Evolutionary conservation across 768 basidiomycete genomes (phyloP), one percentile per base, ranked within the genome.

Genomic region (Collybia mongolica): DNA sequence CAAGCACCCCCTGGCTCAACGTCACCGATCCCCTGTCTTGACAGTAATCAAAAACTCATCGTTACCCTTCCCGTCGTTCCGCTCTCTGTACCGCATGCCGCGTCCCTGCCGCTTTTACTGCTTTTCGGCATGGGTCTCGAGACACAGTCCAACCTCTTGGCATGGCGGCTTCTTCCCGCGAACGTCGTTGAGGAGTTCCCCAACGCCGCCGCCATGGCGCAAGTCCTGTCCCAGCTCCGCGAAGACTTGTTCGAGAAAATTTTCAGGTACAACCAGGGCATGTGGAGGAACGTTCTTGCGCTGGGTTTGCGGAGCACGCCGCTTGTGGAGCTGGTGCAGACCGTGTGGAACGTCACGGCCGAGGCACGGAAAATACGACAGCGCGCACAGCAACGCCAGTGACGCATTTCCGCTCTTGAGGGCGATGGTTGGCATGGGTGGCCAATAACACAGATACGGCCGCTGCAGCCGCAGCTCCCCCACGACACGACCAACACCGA

Each of bases 311-410:
- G 65, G 17, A 74, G 83, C 53, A 48, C 61, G 43, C 60, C 59
- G 23, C 61, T 85, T 48, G 69, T 76, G 44, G 71, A 77, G 54
- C 62, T 82, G 39, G 79, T 75, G 20, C 74, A 74, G 57, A 82
- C 74, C 18, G 80, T 82, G 39, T 93, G 89, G 88, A 87, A 82
- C 41, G 84, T 86, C 38, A 81, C 90, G 7, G 80, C 83, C 15
- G 87, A 90, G 55, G 81, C 84, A n/a, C 65, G 73, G 44, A 57
- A 52, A 42, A 26, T 54, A 14, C 51, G 59, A 22, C 46, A 38
- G 37, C 46, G 46, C 22, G 14, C 19, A 15, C 23, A 11, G 1
- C 32, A 47, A 15, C 36, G 32, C 14, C 32, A 32, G 14, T 32
- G 32, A 32, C 18, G 12, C 18, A 20, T 41, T 20, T 41, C 23